Evolutionary conservation across 352 stramenopile species (phyloP), one percentile per base, ranked within the genome.

Genomic region (Pythium vanterpoolii): DNA sequence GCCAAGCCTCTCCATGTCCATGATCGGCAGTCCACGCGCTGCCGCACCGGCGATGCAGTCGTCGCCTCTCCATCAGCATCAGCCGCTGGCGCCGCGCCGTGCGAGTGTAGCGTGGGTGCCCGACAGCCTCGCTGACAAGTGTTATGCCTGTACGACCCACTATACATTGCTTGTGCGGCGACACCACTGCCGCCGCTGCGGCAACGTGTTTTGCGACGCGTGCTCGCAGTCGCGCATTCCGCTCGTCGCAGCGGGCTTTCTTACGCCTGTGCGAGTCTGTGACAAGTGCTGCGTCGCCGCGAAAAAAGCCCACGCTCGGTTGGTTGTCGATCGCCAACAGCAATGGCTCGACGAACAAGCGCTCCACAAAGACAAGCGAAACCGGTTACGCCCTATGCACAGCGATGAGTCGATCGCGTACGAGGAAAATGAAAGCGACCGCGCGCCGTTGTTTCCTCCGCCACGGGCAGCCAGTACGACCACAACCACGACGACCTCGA

Each of bases 191-290:
- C 78, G 89, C 1, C 71, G 81, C 21, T 96, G 90, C 62, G 91
- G 92, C 5, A 89, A 90, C 39, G 76, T 97, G 9, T 97, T 97
- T 62, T 97, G 92, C 67, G 86, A 96, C 47, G 68, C 78, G 14
- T 97, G 92, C 64, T 86, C 84, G 7, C 90, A 83, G 5, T 63
- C 74, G 6, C 67, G 89, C n/a, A 94, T 96, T 60, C 78, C 86
- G 23, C 61, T 96, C 26, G 72, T 90, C 1, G 68, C 77, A 2
- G 77, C 81, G 0, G 82, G 78, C 2, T 89, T 91, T 66, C 72
- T 79, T 52, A 77, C 74, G 5, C 85, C 85, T 13, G 85, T 94
- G 8, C 69, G 85, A 13, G 85, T 95, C n/a, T 95, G 85, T 53
- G 79, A 79, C 21, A 90, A 89, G 51, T 95, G 85, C 64, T 87